These are phyloP conservation scores for Phytophthora multivora DNA, from an alignment of 352 stramenopile species.

Conservation along the genomic window DNA sequence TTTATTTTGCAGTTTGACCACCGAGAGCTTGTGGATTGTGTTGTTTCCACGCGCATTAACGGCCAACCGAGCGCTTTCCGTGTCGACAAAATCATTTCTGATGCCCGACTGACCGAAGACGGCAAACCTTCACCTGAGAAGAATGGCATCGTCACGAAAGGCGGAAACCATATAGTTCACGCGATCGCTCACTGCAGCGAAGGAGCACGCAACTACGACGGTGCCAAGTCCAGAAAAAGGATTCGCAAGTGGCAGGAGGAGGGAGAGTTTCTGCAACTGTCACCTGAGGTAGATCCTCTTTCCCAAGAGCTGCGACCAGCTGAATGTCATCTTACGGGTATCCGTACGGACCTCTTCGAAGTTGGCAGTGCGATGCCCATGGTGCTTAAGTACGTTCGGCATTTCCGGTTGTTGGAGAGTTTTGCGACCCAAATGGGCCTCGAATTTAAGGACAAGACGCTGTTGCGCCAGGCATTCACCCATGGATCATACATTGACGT, in stretches of 20 bases:
- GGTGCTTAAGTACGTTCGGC: constrained; percentile 82
- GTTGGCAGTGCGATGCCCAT: constrained; percentile 85
- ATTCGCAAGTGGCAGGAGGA: constrained; percentile 70
- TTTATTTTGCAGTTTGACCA: constrained; percentile 62
- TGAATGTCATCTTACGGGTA: constrained; percentile 74
- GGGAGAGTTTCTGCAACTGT: constrained; percentile 67
- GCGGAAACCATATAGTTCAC: constrained; percentile 30
- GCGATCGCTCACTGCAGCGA: constrained; percentile 55
- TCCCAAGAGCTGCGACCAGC: constrained; percentile 45
- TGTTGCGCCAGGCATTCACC: constrained; percentile 85
- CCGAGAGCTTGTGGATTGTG: constrained; percentile 60
- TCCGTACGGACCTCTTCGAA: constrained; percentile 84
- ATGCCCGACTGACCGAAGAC: constrained; percentile 17
- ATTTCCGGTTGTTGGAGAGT: constrained; percentile 68
- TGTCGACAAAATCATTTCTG: constrained; percentile 56
- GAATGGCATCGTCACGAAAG: constrained; percentile 33
- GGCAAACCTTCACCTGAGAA: constrained; percentile 7
- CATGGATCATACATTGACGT: constrained; percentile 85
- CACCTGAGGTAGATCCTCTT: constrained; percentile 56
- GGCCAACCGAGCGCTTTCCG: constrained; percentile 63
- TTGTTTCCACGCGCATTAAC: constrained; percentile 81
- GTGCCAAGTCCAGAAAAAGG: constrained; percentile 63
- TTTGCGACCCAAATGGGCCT: constrained; percentile 73
- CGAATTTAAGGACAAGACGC: constrained; percentile 71
- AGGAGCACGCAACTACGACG: constrained; percentile 68